These are phyloP conservation scores for Hyaloscypha variabilis DNA, from an alignment of 495 filamentous ascomycete species.

Conservation along the genomic window DNA sequence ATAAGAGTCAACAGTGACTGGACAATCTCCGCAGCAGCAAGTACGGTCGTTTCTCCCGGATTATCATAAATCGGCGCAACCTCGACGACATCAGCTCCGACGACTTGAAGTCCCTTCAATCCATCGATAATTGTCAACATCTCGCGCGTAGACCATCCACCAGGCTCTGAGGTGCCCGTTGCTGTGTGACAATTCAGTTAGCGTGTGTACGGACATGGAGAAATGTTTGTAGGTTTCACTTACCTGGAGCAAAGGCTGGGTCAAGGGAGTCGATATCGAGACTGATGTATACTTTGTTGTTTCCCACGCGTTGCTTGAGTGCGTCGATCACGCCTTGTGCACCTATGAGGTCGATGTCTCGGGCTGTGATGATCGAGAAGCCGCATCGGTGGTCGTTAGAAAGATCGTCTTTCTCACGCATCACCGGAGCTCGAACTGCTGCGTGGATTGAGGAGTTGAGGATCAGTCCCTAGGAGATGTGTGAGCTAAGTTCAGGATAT, in stretches of 20 bases:
- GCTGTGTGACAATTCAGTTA: conserved; percentile 43
- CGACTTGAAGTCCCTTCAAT: conserved; percentile 67
- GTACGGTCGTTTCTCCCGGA: conserved; percentile 63
- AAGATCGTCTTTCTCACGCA: neutral
- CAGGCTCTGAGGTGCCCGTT: conserved; percentile 75
- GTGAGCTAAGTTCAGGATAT: neutral
- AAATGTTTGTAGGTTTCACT: neutral
- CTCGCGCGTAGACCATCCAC: conserved; percentile 74
- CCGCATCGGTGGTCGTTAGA: neutral
- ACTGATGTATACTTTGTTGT: neutral
- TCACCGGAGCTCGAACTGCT: neutral
- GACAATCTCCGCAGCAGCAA: conserved; percentile 64
- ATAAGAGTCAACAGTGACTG: conserved; percentile 64
- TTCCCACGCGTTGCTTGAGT: neutral
- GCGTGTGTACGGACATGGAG: neutral
- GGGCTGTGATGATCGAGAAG: neutral
- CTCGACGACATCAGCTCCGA: conserved; percentile 69
- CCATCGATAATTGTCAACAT: conserved; percentile 69
- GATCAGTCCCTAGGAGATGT: neutral
- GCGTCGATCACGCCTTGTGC: neutral
- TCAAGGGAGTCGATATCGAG: neutral
- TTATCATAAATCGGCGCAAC: conserved; percentile 67
- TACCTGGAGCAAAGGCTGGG: neutral
- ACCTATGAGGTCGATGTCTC: neutral
- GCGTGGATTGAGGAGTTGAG: neutral